Conservation (phyloP, 2,329 filamentous ascomycete species). For the Aspergillus candidus region DNA sequence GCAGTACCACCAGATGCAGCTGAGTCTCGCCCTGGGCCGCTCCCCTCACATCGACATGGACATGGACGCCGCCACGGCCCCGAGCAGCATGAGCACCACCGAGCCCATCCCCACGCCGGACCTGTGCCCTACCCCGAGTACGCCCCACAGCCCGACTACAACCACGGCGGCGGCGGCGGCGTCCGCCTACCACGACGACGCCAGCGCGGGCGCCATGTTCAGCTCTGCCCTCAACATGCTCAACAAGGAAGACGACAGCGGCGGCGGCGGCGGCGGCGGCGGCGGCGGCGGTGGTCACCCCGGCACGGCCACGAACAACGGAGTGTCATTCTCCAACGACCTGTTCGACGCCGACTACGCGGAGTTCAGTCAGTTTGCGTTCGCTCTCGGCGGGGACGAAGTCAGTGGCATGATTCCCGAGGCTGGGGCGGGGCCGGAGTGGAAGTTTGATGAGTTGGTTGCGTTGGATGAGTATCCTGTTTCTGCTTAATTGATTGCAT, state of each 20-base stretch:
- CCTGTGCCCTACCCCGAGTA: conserved; percentile 28
- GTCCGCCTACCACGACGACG: conserved; percentile 4
- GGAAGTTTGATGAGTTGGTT: conserved; percentile 29
- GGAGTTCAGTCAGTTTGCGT: conserved; percentile 27
- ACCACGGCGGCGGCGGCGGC: conserved; percentile 1
- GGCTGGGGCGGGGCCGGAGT: conserved; percentile 18
- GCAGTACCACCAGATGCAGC: too few relatives aligned
- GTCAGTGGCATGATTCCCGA: too few relatives aligned
- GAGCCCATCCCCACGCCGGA: conserved; percentile 29
- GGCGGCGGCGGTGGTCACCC: too few relatives aligned
- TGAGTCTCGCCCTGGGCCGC: conserved; percentile 1
- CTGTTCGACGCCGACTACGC: conserved; percentile 24
- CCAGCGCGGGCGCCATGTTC: too few relatives aligned
- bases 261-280: too few relatives aligned
- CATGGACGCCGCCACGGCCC: not conserved
- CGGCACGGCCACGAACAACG: not conserved
- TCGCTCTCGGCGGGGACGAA: conserved; percentile 17
- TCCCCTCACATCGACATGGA: conserved; percentile 4
- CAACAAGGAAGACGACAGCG: conserved; percentile 14
- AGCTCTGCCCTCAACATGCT: not conserved
- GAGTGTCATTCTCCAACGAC: conserved; percentile 22
- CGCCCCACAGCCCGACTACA: conserved; percentile 23
- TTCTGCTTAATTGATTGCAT: conserved; percentile 15
- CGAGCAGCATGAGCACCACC: conserved; percentile 16
- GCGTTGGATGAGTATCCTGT: conserved; percentile 28